Evolutionary conservation across 805 yeast species (phyloP), one percentile per base, ranked within the genome.

Genomic region (Yarrowia hollandica): DNA sequence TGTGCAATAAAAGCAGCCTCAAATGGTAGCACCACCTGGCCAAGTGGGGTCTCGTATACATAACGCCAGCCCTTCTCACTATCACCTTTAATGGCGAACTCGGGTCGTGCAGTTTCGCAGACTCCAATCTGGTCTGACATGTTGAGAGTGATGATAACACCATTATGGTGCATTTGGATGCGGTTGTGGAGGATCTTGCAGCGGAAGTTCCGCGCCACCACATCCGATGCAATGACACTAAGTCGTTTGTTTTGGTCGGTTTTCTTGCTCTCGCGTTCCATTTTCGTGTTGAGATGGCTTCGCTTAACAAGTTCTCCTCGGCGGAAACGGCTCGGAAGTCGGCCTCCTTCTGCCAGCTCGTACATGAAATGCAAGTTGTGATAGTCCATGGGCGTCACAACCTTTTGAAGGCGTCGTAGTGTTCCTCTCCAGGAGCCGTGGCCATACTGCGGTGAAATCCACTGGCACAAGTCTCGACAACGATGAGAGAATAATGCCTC

Each of bases 71-170:
- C 39, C 15, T 48, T 48, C 12, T 48, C 39, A 8, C 34, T 39
- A 14, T 46, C 54, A 14, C 16, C 55, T 8, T 15, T 48, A 10
- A 48, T 33, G 4, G 21, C 25, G 19, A 48, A 48, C 15, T 48
- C 39, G 2, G 55, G 55, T 10, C 55, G 38, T 1, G 39, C 55
- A 1, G 28, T 48, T 11, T 48, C 55, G 12, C 55, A 48, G 11
- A 48, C 55, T n/a, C 55, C 55, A 15, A 31, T 48, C 31, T 48
- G 55, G 22, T 48, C 55, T 4, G 39, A 31, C 55, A 48, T 48
- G 55, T 48, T 48, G 39, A 48, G 55, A 8, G 55, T 48, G 39
- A 48, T 48, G 39, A 22, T 48, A 12, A 22, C 15, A 2, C 55
- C 55, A 5, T 48, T 15, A 4, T 48, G 55, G 22, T 33, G 55